A percentile compares a stretch with the other conserved stretches of the same genome.
Evolutionary conservation across 1,139 yeast genomes (phyloP).

Genomic region (Tardiomyces blankii): DNA sequence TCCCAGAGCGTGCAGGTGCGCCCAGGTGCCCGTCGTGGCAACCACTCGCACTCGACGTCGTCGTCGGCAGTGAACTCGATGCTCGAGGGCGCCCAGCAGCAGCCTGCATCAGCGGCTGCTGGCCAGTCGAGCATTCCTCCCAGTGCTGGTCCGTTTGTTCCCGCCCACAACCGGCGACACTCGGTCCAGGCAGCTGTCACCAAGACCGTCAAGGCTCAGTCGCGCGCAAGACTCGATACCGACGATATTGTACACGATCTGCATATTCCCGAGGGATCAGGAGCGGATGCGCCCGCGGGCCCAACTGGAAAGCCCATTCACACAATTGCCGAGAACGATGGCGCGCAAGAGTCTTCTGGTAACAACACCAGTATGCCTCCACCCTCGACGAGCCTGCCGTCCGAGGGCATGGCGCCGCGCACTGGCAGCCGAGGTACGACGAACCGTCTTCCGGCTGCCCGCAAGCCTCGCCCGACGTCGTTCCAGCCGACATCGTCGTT

Average conservation of each 20-base stretch:
- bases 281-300: too few species aligned
- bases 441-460: constrained; percentile 16
- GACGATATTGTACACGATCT: background rate
- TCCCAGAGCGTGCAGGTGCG: background rate
- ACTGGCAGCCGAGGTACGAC: constrained; percentile 8
- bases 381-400: constrained; percentile 11
- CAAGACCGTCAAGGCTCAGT: constrained; percentile 11
- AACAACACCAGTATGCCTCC: constrained; percentile 5
- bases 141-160: constrained; percentile 3
- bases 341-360: too few species aligned
- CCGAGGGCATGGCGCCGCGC: constrained; percentile 1
- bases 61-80: constrained; percentile 2
- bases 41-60: constrained; percentile 5
- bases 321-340: too few species aligned
- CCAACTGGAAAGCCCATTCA: too few species aligned
- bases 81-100: constrained; percentile 2
- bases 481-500: constrained; percentile 22
- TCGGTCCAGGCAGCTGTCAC: constrained; percentile 18
- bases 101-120: too few species aligned
- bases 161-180: constrained; percentile 17
- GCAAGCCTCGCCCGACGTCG: constrained; percentile 30
- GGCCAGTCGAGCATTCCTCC: too few species aligned
- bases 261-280: too few species aligned
- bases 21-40: background rate
- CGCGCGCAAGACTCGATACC: constrained; percentile 1